phyloP scores from a whole-genome alignment of 2,329 filamentous ascomycete genomes.

The Ilyonectria robusta region DNA sequence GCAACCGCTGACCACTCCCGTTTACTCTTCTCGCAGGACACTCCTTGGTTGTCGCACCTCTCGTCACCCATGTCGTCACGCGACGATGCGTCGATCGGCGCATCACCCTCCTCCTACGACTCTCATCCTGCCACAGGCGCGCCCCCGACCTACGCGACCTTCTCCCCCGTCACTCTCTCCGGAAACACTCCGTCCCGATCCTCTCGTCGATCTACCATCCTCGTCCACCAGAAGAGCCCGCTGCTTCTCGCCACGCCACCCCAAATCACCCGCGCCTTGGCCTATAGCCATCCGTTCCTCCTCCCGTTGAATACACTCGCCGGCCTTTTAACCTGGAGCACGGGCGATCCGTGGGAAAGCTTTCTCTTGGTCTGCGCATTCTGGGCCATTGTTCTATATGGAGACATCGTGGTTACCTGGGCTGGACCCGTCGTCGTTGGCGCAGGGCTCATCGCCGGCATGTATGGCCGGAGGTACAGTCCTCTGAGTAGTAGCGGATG shows the following conservation, averaged over 20 bases:
- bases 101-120: constrained; percentile 52
- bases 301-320: constrained; percentile 88
- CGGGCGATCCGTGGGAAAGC: constrained; percentile 95
- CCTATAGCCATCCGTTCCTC: constrained; percentile 96
- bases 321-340: constrained; percentile 94
- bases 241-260: constrained; percentile 93
- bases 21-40: constrained; percentile 49
- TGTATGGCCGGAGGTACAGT: constrained; percentile 93
- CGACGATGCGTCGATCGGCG: constrained; percentile 54
- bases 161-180: constrained; percentile 86
- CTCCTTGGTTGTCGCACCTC: constrained; percentile 67
- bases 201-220: constrained; percentile 86
- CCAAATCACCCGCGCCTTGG: constrained; percentile 92
- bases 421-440: constrained; percentile 89
- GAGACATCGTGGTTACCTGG: constrained; percentile 84
- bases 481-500: constrained; percentile 89
- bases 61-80: constrained; percentile 56
- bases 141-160: constrained; percentile 86
- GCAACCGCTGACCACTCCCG: constrained; percentile 37
- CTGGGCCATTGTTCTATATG: constrained; percentile 90
- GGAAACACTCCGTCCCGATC: constrained; percentile 73
- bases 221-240: constrained; percentile 97
- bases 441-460: constrained; percentile 84
- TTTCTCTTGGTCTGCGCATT: constrained; percentile 89
- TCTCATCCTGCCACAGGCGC: constrained; percentile 53